These are phyloP conservation scores for Dipteronia sinensis DNA, from an alignment of 345 rosid species.

Conservation along the genomic window DNA sequence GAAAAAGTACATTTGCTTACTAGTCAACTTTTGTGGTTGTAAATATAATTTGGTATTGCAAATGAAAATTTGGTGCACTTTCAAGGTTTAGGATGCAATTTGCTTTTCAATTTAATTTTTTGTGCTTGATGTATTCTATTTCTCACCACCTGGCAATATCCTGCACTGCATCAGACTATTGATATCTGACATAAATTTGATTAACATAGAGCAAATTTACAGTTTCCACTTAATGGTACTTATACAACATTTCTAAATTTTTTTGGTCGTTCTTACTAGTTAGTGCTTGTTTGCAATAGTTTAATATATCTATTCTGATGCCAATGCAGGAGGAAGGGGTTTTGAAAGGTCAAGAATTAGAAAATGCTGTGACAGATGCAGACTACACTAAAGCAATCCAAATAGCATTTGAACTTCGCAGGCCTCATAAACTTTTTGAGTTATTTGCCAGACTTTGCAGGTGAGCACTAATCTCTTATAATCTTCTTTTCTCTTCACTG, in stretches of 20 bases:
- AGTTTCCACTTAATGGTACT: neutral
- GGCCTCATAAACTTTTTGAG: conserved; percentile 81
- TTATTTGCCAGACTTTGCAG: conserved; percentile 74
- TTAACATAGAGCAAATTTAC: neutral
- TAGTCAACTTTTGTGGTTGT: no score
- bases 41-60: neutral
- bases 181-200: neutral
- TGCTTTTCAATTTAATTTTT: neutral
- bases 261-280: neutral
- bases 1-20: neutral
- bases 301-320: neutral
- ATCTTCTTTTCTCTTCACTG: neutral
- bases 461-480: conserved; percentile 38
- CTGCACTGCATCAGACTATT: neutral
- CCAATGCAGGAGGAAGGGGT: conserved; percentile 69
- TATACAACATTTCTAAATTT: neutral
- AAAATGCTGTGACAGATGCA: conserved; percentile 81
- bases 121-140: neutral
- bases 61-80: neutral
- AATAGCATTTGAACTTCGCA: conserved; percentile 80
- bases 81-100: neutral
- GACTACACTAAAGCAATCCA: conserved; percentile 76
- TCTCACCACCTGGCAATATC: neutral
- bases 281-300: neutral
- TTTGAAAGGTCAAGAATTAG: conserved; percentile 82